Evolutionary conservation across 2,329 filamentous ascomycete genomes (phyloP), one percentile per base, ranked within the genome.

Genomic region (Scleromitrula shiraiana): DNA sequence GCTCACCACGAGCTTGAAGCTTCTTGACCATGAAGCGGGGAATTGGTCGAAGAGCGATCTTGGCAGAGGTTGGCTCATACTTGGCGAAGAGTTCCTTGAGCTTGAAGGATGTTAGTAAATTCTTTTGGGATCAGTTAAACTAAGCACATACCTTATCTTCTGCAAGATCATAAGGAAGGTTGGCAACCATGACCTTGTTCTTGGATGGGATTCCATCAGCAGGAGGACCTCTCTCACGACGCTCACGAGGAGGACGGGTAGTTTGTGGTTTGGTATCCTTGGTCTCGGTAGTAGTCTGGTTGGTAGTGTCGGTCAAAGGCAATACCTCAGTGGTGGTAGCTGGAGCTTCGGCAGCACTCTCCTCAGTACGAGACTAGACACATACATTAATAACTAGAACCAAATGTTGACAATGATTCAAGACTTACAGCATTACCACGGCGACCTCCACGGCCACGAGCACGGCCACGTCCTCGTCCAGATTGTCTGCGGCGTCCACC

Each of bases 21-120:
- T 98, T 98, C 85, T 96, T 96, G 74, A 98, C 93, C 93, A 98
- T 98, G 78, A 97, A 98, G 64, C 91, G 90, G 61, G 93, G 93
- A 60, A 98, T 98, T 44, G 93, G 93, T 63, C 93, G 91, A 61
- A 98, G 88, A 59, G 93, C 93, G 65, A 98, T 97, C 82, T 97
- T 98, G 70, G 93, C 91, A 57, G 89, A 94, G 60, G 85, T 84
- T 53, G 93, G 93, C 66, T 89, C 78, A 76, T 96, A 98, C 55
- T 82, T 87, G 64, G 80, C 77, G 73, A 98, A 98, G 64, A 98
- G 87, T 70, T 98, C 91, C 75, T 96, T 90, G 66, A 98, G 88
- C 93, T 97, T 55, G 62, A 39, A 29, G 7, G 22, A 7, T 39
- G 27, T 49, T 27, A 49, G 41, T 7, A 30, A 20, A 45, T 12